Evolutionary conservation across 2,329 filamentous ascomycete species (phyloP).

Genomic region (Xylogone sp.): DNA sequence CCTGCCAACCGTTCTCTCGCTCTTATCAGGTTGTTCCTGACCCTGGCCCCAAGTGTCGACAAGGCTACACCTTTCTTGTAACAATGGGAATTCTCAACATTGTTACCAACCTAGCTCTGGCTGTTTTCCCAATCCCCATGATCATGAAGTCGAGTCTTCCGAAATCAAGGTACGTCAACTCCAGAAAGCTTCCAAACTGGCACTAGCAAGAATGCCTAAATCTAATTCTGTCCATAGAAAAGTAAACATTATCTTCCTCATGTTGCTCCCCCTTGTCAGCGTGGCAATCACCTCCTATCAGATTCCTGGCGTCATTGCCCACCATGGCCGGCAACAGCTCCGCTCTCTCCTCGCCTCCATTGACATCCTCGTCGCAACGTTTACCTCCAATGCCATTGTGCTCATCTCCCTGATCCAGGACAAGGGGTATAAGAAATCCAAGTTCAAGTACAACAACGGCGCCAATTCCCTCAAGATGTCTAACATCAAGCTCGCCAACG

Average conservation of each 20-base stretch:
- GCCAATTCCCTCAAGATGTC: conserved; percentile 27
- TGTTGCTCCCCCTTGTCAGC: conserved; percentile 76
- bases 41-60: conserved; percentile 77
- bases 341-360: conserved; percentile 85
- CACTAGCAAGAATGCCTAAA: not conserved
- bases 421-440: conserved; percentile 81
- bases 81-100: conserved; percentile 85
- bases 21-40: conserved; percentile 82
- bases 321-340: conserved; percentile 71
- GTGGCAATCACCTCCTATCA: conserved; percentile 77
- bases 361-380: conserved; percentile 82
- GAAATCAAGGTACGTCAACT: conserved; percentile 40
- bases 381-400: conserved; percentile 84
- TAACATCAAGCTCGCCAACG: conserved; percentile 41
- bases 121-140: conserved; percentile 84
- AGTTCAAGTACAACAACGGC: conserved; percentile 61
- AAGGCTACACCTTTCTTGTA: conserved; percentile 79
- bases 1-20: conserved; percentile 72
- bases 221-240: conserved; percentile 48
- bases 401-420: conserved; percentile 89
- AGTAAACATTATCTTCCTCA: conserved; percentile 71
- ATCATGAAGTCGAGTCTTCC: conserved; percentile 74
- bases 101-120: conserved; percentile 79
- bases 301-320: conserved; percentile 66
- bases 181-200: too few relatives aligned